phyloP scores from a whole-genome alignment of 108 stramenopile genomes.

The Pelagomonas calceolata region DNA sequence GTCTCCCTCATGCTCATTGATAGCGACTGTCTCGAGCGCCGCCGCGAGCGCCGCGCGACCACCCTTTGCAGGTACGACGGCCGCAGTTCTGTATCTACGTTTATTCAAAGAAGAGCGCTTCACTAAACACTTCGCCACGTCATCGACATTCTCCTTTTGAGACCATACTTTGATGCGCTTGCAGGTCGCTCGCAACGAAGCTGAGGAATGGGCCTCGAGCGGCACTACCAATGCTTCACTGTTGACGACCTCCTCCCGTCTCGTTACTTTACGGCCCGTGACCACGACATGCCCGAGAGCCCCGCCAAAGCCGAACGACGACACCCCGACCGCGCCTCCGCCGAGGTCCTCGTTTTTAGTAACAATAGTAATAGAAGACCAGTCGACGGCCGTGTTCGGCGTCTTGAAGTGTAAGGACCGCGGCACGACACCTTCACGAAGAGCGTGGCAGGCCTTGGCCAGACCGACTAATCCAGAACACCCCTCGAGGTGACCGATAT shows the following conservation, averaged over 20 bases:
- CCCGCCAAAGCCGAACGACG: constrained; percentile 15
- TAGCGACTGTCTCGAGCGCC: no score
- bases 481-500: background rate
- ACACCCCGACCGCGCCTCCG: background rate
- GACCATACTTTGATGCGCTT: background rate
- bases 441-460: background rate
- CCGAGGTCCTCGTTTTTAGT: background rate
- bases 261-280: no score
- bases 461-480: background rate
- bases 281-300: constrained; percentile 7
- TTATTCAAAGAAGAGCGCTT: no score
- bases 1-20: no score
- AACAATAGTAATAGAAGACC: background rate
- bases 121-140: no score
- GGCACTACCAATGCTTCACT: background rate
- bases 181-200: background rate
- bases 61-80: no score
- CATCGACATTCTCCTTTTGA: no score
- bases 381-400: background rate
- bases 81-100: no score
- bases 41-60: no score
- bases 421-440: background rate
- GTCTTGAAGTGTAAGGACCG: background rate
- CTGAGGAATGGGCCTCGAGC: background rate
- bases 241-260: no score